Evolutionary conservation across 495 filamentous ascomycete species (phyloP).

Genomic region (Oidiodendron maius): DNA sequence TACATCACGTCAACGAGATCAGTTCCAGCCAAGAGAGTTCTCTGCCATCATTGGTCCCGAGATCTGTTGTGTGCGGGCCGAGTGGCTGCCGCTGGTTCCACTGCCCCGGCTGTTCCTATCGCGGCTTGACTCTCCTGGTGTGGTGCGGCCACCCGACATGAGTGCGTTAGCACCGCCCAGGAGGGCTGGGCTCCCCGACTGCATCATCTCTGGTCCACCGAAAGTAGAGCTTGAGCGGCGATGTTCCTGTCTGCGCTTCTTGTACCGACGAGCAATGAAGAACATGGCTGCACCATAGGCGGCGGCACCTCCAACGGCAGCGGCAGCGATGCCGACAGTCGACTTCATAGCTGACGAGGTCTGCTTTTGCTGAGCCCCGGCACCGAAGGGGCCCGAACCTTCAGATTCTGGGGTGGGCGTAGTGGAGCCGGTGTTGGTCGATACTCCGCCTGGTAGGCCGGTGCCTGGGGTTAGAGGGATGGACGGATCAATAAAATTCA

Average conservation of each 20-base stretch:
- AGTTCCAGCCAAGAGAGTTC: constrained; percentile 98
- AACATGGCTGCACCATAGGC: constrained; percentile 99
- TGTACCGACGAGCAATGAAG: constrained; percentile 88
- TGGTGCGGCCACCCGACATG: constrained; percentile 47
- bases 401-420: constrained; percentile 18
- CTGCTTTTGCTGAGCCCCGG: constrained; percentile 20
- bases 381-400: constrained; percentile 32
- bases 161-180: constrained; percentile 43
- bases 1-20: too few relatives aligned
- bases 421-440: constrained; percentile 19
- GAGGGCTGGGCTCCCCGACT: constrained; percentile 49
- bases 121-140: constrained; percentile 38
- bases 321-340: constrained; percentile 78
- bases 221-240: constrained; percentile 67
- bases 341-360: constrained; percentile 58
- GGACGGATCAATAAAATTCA: constrained; percentile 74
- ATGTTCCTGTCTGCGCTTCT: constrained; percentile 76
- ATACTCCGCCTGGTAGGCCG: constrained; percentile 31
- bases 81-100: constrained; percentile 64
- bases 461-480: constrained; percentile 69
- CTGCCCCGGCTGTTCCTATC: constrained; percentile 63
- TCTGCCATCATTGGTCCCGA: constrained; percentile 88
- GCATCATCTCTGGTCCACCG: constrained; percentile 41
- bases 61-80: constrained; percentile 64
- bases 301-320: constrained; percentile 71